These are phyloP conservation scores for Clarireedia sp. DNA, from an alignment of 2,329 filamentous ascomycete genomes.

Conservation along the genomic window DNA sequence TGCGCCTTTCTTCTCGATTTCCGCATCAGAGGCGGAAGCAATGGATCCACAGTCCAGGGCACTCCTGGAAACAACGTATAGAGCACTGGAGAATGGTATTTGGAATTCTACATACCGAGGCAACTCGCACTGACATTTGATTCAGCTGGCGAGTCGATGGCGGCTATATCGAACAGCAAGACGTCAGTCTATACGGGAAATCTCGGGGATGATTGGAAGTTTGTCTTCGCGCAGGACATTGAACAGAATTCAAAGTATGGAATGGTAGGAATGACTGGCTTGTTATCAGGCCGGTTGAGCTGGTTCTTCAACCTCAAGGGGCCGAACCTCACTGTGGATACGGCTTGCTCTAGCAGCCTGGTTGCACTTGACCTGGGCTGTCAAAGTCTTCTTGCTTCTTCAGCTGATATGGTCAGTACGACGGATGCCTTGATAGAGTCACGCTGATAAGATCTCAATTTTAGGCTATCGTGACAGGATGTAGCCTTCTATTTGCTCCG, in stretches of 20 bases:
- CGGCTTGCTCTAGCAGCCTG: slow-evolving; percentile 48
- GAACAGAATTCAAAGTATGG: not conserved
- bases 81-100: slow-evolving; percentile 25
- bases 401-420: not conserved
- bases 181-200: not conserved
- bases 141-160: not conserved
- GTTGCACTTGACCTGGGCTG: slow-evolving; percentile 45
- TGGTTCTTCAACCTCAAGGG: slow-evolving; percentile 30
- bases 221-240: not conserved
- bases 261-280: not conserved
- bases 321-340: slow-evolving; percentile 40
- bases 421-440: not conserved
- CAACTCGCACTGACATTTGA: not conserved
- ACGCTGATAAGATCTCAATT: not conserved
- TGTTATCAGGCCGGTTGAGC: slow-evolving; percentile 23
- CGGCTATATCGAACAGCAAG: not conserved
- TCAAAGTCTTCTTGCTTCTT: slow-evolving; percentile 35
- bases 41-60: slow-evolving; percentile 42
- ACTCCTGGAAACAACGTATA: slow-evolving; percentile 34
- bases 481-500: slow-evolving; percentile 30
- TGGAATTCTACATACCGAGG: not conserved
- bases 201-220: not conserved
- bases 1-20: slow-evolving; percentile 15
- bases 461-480: slow-evolving; percentile 31
- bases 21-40: slow-evolving; percentile 18